Conservation (phyloP, 768 basidiomycete species). For the Mycena metata region DNA sequence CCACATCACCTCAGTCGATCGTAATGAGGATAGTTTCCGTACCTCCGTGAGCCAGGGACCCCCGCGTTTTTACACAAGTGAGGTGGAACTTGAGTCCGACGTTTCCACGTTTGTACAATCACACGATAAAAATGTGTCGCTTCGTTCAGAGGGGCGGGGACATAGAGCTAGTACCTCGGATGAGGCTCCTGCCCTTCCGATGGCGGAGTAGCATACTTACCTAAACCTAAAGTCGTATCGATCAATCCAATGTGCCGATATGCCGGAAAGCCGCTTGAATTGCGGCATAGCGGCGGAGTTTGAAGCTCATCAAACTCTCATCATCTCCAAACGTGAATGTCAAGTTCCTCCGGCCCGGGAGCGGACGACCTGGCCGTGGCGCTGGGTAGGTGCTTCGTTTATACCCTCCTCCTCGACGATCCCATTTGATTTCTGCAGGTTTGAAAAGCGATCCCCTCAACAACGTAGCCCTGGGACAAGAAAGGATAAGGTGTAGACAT, state of each 20-base stretch:
- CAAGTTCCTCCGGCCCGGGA: neutral
- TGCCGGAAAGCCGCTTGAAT: no score
- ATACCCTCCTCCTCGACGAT: neutral
- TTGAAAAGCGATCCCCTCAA: conserved; percentile 12
- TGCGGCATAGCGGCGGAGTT: no score
- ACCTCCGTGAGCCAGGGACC: conserved; percentile 20
- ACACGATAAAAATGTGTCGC: conserved; percentile 7
- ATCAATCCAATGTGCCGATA: no score
- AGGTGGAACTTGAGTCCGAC: conserved; percentile 15
- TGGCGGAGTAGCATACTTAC: no score
- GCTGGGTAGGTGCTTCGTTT: conserved; percentile 13
- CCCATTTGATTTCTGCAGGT: conserved; percentile 5
- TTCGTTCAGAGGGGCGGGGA: neutral
- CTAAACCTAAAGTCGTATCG: no score
- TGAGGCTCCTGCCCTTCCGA: no score
- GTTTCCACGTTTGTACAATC: no score
- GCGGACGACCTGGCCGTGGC: conserved; percentile 26
- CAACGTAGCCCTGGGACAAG: conserved; percentile 18
- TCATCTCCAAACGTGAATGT: no score
- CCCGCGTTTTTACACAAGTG: conserved; percentile 13
- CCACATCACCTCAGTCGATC: neutral
- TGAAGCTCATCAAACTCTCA: neutral
- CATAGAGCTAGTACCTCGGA: neutral
- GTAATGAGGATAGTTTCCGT: neutral
- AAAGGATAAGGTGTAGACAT: conserved; percentile 2